Conservation (phyloP, 31 red algal species). For the Odonthalia washingtoniensis region DNA sequence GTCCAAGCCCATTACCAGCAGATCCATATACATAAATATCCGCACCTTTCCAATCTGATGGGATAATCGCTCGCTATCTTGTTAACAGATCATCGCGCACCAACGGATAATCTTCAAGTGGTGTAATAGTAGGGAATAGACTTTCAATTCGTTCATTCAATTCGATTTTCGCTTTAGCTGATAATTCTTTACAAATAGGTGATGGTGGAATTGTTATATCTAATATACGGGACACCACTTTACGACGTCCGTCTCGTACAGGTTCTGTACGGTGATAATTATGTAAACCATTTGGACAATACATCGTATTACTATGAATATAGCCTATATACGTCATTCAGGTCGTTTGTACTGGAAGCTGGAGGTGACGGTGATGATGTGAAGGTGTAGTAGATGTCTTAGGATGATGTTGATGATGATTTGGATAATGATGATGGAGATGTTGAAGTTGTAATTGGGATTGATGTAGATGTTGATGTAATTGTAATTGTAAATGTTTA, state of each 20-base stretch:
- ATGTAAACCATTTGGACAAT: neutral
- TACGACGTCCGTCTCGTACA: constrained; percentile 50
- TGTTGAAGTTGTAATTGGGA: no score
- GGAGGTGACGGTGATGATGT: neutral
- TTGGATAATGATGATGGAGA: no score
- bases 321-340: neutral
- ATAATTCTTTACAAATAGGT: constrained; percentile 60
- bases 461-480: no score
- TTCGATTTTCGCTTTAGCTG: constrained; percentile 62
- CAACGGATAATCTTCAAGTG: constrained; percentile 45
- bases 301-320: neutral
- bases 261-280: neutral
- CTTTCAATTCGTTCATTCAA: constrained; percentile 69
- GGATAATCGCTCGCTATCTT: constrained; percentile 53
- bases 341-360: neutral
- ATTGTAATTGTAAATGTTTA: no score
- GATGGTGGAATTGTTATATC: no score
- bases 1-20: constrained; percentile 72
- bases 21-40: constrained; percentile 73
- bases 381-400: neutral
- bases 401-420: no score
- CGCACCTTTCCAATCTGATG: constrained; percentile 64
- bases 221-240: constrained; percentile 63
- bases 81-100: constrained; percentile 47
- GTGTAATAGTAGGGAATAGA: constrained; percentile 58